These are phyloP conservation scores for Mucuna pruriens DNA, from an alignment of 306 rosid genomes.

Conservation along the genomic window DNA sequence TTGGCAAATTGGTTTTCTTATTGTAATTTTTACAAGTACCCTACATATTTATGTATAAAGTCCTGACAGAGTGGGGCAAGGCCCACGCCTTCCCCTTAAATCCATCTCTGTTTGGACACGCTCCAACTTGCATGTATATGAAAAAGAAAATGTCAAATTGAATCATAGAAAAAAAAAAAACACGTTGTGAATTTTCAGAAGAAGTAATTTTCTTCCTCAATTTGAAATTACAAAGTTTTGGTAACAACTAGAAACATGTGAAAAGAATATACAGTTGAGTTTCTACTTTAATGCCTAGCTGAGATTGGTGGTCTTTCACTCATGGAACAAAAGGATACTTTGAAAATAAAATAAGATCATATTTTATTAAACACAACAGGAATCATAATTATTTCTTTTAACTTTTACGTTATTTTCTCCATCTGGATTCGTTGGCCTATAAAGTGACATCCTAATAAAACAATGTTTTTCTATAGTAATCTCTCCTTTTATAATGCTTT, in stretches of 20 bases:
- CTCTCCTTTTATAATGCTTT: constrained; percentile 32
- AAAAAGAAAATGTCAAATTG: too few relatives aligned
- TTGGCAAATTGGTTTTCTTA: too few relatives aligned
- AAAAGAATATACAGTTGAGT: background rate
- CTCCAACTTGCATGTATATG: too few relatives aligned
- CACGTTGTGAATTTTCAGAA: background rate
- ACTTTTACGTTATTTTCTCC: background rate
- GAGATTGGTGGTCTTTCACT: background rate
- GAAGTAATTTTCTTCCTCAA: background rate
- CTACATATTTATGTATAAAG: too few relatives aligned
- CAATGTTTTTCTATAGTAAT: constrained; percentile 21
- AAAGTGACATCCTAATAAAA: constrained; percentile 40
- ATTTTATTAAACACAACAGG: background rate
- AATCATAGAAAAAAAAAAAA: too few relatives aligned
- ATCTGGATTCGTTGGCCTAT: constrained; percentile 30
- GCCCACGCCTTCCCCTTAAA: too few relatives aligned
- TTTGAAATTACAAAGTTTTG: too few relatives aligned
- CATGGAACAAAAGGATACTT: background rate
- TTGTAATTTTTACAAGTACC: too few relatives aligned
- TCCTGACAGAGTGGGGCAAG: too few relatives aligned
- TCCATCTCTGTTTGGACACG: too few relatives aligned
- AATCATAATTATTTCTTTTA: constrained; percentile 13
- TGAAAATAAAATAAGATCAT: background rate
- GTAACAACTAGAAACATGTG: too few relatives aligned
- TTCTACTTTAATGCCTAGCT: background rate